Evolutionary conservation across 2,329 filamentous ascomycete species (phyloP), one percentile per base, ranked within the genome.

Genomic region (Gliomastix tumulicola): DNA sequence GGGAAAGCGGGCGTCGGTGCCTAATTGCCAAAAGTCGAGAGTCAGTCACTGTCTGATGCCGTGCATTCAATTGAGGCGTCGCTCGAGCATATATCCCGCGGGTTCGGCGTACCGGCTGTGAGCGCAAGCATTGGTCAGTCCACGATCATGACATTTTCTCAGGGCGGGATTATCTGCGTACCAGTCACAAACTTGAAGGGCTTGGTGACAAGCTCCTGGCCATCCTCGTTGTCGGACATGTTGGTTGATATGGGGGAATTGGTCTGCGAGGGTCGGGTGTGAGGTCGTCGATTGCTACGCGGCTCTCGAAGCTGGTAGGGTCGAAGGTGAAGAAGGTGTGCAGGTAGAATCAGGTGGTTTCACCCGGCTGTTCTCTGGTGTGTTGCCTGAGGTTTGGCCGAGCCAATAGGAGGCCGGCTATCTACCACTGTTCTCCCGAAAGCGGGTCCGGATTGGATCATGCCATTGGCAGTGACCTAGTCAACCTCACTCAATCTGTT

Each of bases 171-270:
- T 57, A 59, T 57, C 48, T 37, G 65, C 87, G 67, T 79, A 95
- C 89, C 90, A 73, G 90, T 97, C 61, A 97, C 92, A 74, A 97
- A 97, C 85, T 98, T 98, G 84, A 98, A 98, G 69, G 94, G 94
- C 82, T 96, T 98, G 71, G 89, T 96, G 53, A 76, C 74, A 66
- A 76, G 75, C 66, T 94, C 85, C 55, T 66, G 57, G 60, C 79
- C 74, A 59, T 87, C 82, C n/a, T n/a, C n/a, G 61, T 86, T 86
- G 57, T 94, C 87, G 65, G 88, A 84, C 90, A 98, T 98, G 55
- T 70, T 89, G 77, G 50, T 48, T 49, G 56, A 49, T 47, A n/a
- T 56, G 55, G 45, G 38, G 39, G 18, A 33, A 28, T 34, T 13
- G 35, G 35, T 21, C 20, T 36, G 22, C 32, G 69, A 60, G 41